Evolutionary conservation across 202 grass and related monocot genomes (phyloP).

Genomic region (Musa balbisiana): DNA sequence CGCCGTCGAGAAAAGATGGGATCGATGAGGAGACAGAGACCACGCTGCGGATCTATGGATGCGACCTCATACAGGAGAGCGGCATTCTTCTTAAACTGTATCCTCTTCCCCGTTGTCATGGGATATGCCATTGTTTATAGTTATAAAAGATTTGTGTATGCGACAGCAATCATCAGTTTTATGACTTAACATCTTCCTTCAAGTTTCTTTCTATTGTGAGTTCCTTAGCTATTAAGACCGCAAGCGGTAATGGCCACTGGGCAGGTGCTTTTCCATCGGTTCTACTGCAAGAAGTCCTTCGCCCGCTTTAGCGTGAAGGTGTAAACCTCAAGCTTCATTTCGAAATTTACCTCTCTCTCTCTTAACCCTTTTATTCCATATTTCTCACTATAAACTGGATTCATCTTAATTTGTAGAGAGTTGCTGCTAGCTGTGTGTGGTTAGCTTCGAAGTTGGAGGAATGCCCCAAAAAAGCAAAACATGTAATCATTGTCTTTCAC

Average conservation of each 20-base stretch:
- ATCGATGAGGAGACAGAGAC: slow-evolving; percentile 73
- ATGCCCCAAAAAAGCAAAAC: slow-evolving; percentile 65
- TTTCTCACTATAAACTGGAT: slow-evolving; percentile 10
- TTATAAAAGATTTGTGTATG: no score
- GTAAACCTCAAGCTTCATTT: neutral
- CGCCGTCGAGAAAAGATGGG: slow-evolving; percentile 84
- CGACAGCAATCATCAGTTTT: neutral
- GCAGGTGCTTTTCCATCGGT: slow-evolving; percentile 85
- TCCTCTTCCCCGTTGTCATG: slow-evolving; percentile 10
- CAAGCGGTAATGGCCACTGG: slow-evolving; percentile 58
- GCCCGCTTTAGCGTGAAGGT: slow-evolving; percentile 26
- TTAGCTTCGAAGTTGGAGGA: slow-evolving; percentile 90
- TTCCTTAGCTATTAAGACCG: slow-evolving; percentile 28
- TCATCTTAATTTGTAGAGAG: slow-evolving; percentile 41
- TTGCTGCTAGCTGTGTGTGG: slow-evolving; percentile 90
- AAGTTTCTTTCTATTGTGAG: slow-evolving; percentile 14
- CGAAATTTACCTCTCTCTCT: neutral
- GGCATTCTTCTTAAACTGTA: slow-evolving; percentile 86
- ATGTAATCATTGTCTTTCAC: slow-evolving; percentile 83
- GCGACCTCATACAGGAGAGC: slow-evolving; percentile 86
- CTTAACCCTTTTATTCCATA: neutral
- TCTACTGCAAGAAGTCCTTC: slow-evolving; percentile 95
- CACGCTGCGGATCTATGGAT: slow-evolving; percentile 36
- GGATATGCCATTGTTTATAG: no score
- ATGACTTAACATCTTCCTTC: no score